Evolutionary conservation across 2,329 filamentous ascomycete species (phyloP).

Genomic region (Cadophora gregata): DNA sequence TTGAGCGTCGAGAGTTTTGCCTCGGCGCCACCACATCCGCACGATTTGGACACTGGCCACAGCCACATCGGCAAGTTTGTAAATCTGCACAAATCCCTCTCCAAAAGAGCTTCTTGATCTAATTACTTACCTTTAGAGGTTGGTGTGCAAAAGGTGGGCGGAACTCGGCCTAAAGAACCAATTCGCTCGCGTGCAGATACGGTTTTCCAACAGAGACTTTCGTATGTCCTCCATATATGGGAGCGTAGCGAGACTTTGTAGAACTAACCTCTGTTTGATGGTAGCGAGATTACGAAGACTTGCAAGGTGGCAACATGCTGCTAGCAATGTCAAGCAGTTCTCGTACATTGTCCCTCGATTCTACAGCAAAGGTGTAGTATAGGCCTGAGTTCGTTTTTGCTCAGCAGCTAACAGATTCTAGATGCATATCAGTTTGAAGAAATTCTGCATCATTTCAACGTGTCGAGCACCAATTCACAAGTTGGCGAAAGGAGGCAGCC

Average conservation of each 20-base stretch:
- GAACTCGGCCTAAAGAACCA: constrained; percentile 56
- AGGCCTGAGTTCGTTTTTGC: neutral
- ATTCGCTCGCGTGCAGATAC: constrained; percentile 55
- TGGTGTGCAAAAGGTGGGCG: constrained; percentile 56
- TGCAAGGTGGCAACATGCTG: constrained; percentile 52
- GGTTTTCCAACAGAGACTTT: constrained; percentile 58
- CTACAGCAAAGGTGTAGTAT: constrained; percentile 15
- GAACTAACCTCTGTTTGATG: neutral
- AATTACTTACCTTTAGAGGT: constrained; percentile 48
- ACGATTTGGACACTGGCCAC: constrained; percentile 52
- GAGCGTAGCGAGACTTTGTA: neutral
- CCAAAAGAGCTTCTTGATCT: constrained; percentile 34
- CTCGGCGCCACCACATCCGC: neutral
- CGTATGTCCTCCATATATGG: constrained; percentile 33
- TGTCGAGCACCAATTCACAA: neutral
- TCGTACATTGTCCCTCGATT: constrained; percentile 56
- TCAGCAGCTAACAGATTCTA: neutral
- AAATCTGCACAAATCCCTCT: neutral
- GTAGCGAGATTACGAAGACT: constrained; percentile 51
- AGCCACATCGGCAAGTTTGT: constrained; percentile 45
- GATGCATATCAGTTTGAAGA: constrained; percentile 12
- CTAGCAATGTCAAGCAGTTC: constrained; percentile 61
- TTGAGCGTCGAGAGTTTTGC: constrained; percentile 28
- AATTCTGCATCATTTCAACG: neutral
- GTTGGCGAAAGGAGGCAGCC: neutral